A percentile compares a stretch with the other conserved stretches of the same genome.
These are phyloP conservation scores for Fraxinus albicans DNA, from an alignment of 305 asterid genomes.

Conservation along the genomic window DNA sequence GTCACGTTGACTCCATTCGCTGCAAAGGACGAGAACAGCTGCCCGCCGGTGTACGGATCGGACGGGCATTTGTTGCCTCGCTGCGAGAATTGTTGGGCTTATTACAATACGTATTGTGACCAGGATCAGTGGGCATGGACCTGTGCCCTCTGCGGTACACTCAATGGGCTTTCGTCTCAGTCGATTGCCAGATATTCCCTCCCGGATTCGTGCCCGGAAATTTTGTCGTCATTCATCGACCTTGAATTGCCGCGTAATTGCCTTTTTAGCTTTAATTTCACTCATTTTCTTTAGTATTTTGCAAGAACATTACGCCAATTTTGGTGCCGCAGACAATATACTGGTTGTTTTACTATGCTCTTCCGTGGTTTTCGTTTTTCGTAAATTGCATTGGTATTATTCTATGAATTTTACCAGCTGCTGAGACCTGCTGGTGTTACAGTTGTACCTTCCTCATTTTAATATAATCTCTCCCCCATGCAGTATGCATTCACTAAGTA, in stretches of 20 bases:
- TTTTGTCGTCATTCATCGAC: constrained; percentile 78
- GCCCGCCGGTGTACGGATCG: constrained; percentile 86
- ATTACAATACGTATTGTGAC: constrained; percentile 85
- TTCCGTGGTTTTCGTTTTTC: constrained; percentile 3
- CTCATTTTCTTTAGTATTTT: constrained; percentile 1
- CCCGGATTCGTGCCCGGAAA: constrained; percentile 84
- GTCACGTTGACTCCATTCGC: constrained; percentile 83
- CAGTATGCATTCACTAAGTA: background rate
- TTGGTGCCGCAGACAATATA: background rate
- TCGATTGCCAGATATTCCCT: constrained; percentile 68
- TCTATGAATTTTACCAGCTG: background rate
- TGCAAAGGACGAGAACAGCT: constrained; percentile 81
- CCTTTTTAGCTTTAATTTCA: constrained; percentile 2
- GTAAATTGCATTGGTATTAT: constrained; percentile 12
- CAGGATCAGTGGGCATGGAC: constrained; percentile 99
- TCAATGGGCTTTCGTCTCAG: constrained; percentile 75
- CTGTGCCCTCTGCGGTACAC: constrained; percentile 87
- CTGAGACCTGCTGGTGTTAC: background rate
- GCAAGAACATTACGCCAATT: constrained; percentile 22
- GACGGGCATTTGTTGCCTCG: constrained; percentile 78
- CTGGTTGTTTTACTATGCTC: constrained; percentile 3
- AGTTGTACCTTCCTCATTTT: background rate
- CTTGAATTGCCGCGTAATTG: constrained; percentile 74
- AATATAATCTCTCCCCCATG: background rate
- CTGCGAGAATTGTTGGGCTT: constrained; percentile 97